Percentiles rank a stretch among this genome's conserved stretches.
These are phyloP conservation scores for Pythium pyrilobum DNA, from an alignment of 352 stramenopile genomes.

Conservation along the genomic window DNA sequence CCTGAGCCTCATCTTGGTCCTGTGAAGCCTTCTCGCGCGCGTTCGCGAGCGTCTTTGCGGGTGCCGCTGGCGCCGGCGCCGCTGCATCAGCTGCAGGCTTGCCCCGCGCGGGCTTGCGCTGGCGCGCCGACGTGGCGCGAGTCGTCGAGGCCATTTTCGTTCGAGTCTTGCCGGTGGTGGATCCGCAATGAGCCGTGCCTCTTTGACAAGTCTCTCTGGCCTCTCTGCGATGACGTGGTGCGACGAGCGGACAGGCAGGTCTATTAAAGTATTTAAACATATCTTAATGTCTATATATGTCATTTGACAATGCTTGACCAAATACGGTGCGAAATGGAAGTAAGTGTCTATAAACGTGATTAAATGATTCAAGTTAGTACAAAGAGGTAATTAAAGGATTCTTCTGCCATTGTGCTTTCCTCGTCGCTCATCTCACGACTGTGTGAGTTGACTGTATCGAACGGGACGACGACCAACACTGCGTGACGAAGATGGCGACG, in stretches of 20 bases:
- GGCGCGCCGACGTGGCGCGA: slow-evolving; percentile 1
- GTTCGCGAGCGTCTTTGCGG: background rate
- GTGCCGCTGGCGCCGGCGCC: background rate
- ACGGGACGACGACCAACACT: background rate
- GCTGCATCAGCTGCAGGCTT: background rate
- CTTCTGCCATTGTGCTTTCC: background rate
- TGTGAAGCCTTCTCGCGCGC: background rate
- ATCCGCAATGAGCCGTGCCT: background rate
- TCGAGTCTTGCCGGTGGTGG: background rate
- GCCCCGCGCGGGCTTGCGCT: slow-evolving; percentile 14
- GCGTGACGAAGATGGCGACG: slow-evolving; percentile 41
- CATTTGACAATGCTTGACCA: background rate
- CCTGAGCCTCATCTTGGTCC: slow-evolving; percentile 33
- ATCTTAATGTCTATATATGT: background rate
- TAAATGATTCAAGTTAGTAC: background rate
- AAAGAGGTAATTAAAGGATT: background rate
- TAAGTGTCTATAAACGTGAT: background rate
- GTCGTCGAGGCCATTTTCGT: slow-evolving; percentile 10
- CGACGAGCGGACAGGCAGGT: background rate
- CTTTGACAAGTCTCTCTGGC: background rate
- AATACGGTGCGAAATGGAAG: no score
- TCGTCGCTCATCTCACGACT: background rate
- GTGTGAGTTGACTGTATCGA: no score
- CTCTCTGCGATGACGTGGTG: slow-evolving; percentile 13
- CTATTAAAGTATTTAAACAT: background rate